Evolutionary conservation across 2,329 filamentous ascomycete species (phyloP), one percentile per base, ranked within the genome.

Genomic region (Aspergillus vadensis): DNA sequence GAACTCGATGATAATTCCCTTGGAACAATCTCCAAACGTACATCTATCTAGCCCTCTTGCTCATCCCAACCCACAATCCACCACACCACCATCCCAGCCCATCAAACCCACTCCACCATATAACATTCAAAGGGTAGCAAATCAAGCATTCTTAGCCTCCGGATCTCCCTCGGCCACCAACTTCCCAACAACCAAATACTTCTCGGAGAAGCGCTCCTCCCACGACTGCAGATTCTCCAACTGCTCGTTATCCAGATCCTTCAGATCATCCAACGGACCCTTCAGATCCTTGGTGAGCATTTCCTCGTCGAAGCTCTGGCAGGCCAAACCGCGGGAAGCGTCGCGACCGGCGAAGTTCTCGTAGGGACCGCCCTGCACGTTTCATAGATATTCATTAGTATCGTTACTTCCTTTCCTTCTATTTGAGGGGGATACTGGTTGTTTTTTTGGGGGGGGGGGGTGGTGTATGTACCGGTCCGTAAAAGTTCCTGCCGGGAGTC

Each of bases 321-420:
- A 91, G 1, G 95, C 94, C 62, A 99, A 80, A 1, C 95, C 95
- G 55, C 94, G 85, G 65, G 86, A 92, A 19, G 95, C 95, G 77
- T 99, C 95, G 41, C 93, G 83, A 0, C 95, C 95, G 0, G 95
- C 95, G 74, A 99, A 99, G 80, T 98, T 98, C 76, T 89, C 88
- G 77, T 99, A 99, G 2, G 94, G 92, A 0, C 94, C 94, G 12
- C 92, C 93, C 77, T 79, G 23, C n/a, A 58, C 19, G 7, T 23
- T 17, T 27, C 2, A 12, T 15, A 36, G 32, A 6, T 5, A 2
- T 23, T n/a, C 5, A 8, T 55, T 55, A 55, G 53, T 44, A 30
- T 10, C 7, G 6, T 7, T 25, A 7, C 23, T 25, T 25, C 7
- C 2, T 10, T 19, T 4, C 39, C 19, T 43, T 7, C 39, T 17